Base-by-base conservation (phyloP, 345 rosid species). In the Salix viminalis region DNA sequence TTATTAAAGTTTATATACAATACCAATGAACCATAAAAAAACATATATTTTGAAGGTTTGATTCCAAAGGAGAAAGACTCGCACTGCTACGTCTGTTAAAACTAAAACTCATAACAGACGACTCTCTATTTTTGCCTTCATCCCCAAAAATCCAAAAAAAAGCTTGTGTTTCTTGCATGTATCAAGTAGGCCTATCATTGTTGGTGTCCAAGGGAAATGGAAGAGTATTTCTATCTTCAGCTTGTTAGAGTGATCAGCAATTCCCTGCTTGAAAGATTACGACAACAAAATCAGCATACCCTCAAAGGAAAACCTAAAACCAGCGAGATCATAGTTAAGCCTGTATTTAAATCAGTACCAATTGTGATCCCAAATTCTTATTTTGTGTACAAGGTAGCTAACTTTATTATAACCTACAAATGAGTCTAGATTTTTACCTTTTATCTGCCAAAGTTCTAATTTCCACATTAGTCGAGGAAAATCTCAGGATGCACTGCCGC, bases 401-500 rank as follows among this genome's bases (percentile, higher is more conserved):
- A 11, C 52, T 46, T 46, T 4, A 46, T 46, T 46, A 3, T 30
- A 30, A 30, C 4, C 32, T 2, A 1, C 28, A 58, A 23, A n/a
- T 4, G 28, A 58, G 12, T n/a, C 11, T 58, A 62, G 46, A 62
- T 64, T 61, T 46, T 68, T 83, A 84, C 88, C 86, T 80, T 70
- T 70, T 50, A 75, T 67, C 67, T 74, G 74, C 78, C 82, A 75
- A 75, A 24, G 34, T 14, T 65, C 37, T 2, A 79, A 28, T 44
- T 72, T 60, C 44, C 76, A 39, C 79, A 73, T 70, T 84, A 84
- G n/a, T 56, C 72, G 16, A 79, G 83, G 85, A 90, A 92, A 76
- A 84, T 81, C 66, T 85, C 91, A 48, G 98, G 98, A 83, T 91
- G 94, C 56, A 93, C 88, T 7, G 88, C 94, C 14, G 98, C 92